phyloP scores from a whole-genome alignment of 306 rosid species.

The Acacia acuminata region DNA sequence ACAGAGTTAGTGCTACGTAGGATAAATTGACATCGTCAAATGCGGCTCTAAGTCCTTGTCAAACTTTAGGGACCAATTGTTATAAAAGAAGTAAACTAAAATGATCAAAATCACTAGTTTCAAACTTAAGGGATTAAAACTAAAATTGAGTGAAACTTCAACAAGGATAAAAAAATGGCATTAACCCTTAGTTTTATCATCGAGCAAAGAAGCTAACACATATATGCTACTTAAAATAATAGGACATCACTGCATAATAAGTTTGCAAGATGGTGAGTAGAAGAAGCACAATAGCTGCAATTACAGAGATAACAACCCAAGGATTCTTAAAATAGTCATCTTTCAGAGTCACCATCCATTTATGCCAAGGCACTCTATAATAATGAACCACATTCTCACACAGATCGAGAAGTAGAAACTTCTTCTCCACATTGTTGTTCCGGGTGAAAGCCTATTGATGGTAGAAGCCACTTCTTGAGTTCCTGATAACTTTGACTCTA shows the following conservation, averaged over 20 bases:
- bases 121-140: no score
- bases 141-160: no score
- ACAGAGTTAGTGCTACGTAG: no score
- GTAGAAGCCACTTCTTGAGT: not conserved
- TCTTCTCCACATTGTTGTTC: not conserved
- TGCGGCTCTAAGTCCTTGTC: no score
- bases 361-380: not conserved
- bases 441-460: constrained; percentile 17
- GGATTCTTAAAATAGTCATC: not conserved
- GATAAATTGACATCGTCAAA: no score
- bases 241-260: not conserved
- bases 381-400: not conserved
- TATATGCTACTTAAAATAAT: not conserved
- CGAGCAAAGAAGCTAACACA: not conserved
- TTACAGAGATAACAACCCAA: not conserved
- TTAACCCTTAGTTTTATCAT: no score
- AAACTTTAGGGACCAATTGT: no score
- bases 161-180: no score
- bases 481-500: constrained; percentile 23
- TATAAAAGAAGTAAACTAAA: no score
- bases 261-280: not conserved
- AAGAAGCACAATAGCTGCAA: not conserved
- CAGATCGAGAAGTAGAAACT: constrained; percentile 4
- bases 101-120: no score
- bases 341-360: not conserved